phyloP scores from a whole-genome alignment of 371 early-diverging fungal genomes.

The Syncephalis fuscata region DNA sequence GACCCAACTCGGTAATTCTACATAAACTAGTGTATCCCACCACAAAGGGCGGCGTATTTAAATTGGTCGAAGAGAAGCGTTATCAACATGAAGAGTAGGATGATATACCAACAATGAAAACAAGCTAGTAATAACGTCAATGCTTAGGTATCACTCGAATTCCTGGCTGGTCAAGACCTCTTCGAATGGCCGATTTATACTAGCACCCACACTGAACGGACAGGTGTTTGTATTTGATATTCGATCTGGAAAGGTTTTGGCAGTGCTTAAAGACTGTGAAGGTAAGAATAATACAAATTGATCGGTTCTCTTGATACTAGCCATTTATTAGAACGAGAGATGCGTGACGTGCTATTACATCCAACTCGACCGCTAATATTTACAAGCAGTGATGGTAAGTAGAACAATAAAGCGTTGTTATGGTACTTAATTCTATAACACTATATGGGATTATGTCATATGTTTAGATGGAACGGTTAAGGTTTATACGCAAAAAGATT shows the following conservation, averaged over 20 bases:
- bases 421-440: neutral
- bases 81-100: conserved; percentile 60
- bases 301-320: neutral
- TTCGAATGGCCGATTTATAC: conserved; percentile 65
- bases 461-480: conserved; percentile 17
- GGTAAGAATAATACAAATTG: conserved; percentile 17
- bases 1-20: conserved; percentile 63
- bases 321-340: conserved; percentile 43
- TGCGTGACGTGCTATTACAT: conserved; percentile 83
- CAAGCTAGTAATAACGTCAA: neutral
- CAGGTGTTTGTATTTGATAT: conserved; percentile 68
- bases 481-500: conserved; percentile 18
- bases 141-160: conserved; percentile 57
- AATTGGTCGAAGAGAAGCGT: conserved; percentile 45
- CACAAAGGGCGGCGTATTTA: conserved; percentile 38
- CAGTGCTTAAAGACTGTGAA: conserved; percentile 59
- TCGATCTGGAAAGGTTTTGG: conserved; percentile 48
- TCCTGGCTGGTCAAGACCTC: conserved; percentile 82
- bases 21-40: conserved; percentile 68
- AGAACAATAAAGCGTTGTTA: neutral
- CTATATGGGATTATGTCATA: neutral
- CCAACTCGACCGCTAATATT: conserved; percentile 59
- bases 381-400: conserved; percentile 67
- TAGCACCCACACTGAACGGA: conserved; percentile 79
- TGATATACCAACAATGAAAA: neutral